Evolutionary conservation across 805 yeast genomes (phyloP), one percentile per base, ranked within the genome.

Genomic region (Nakazawaea populi): DNA sequence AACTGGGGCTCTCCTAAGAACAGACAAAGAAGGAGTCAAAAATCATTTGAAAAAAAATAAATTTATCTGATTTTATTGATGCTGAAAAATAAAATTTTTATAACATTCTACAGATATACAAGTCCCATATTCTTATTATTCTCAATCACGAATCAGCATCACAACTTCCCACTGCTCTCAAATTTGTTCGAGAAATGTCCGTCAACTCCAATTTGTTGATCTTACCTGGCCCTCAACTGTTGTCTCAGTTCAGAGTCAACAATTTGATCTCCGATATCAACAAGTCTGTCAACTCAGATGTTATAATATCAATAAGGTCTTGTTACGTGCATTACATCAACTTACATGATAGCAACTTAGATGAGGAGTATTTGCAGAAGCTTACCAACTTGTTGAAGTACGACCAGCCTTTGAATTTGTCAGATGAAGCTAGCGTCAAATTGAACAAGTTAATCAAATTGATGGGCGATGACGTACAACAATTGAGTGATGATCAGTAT

Each of bases 211-310:
- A 48, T 9, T 45, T 78, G 72, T 65, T 77, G 59, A 70, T 79
- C 54, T 74, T 89, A 57, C 85, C 96, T 44, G 99, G 99, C 52
- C 96, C 97, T 46, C 79, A 78, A 63, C 97, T 97, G 55, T 75
- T 90, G 64, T 91, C 98, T 48, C 79, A 79, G 47, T 92, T 92
- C 69, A 81, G 98, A 71, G 83, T 90, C 57, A 78, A 82, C 54
- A 85, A 78, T 58, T 74, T 91, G 70, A 74, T 81, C 57, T 74
- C 80, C 56, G 89, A 84, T 61, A 80, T 92, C 69, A 85, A 87
- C 70, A 78, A 79, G 55, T 77, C 83, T 56, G 84, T 87, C 56
- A 81, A 82, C 62, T 74, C 81, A 37, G 76, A 85, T 8, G 83
- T 83, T 48, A 85, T 90, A 49, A 77, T 78, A 42, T 81, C 81